These are phyloP conservation scores for Penicillium roqueforti DNA, from an alignment of 495 filamentous ascomycete genomes.

Conservation along the genomic window DNA sequence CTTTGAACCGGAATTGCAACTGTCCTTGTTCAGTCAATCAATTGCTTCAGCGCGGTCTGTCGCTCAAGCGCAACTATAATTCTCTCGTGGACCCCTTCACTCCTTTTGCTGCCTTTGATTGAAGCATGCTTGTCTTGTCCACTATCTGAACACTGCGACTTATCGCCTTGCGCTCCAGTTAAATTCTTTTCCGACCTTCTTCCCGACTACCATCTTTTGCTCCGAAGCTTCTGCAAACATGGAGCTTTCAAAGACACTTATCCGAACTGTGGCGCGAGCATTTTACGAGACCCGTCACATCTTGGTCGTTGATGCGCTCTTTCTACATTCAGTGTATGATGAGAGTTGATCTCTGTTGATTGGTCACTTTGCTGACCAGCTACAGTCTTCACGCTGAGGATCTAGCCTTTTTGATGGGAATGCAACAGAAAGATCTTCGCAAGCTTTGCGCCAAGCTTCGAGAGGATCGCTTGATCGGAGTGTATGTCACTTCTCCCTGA, in stretches of 20 bases:
- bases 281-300: slow-evolving; percentile 91
- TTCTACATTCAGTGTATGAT: slow-evolving; percentile 80
- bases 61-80: background rate
- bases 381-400: slow-evolving; percentile 78
- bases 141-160: slow-evolving; percentile 10
- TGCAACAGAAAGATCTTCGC: slow-evolving; percentile 84
- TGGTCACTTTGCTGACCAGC: slow-evolving; percentile 3
- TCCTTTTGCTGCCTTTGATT: background rate
- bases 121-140: slow-evolving; percentile 11
- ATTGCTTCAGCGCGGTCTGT: slow-evolving; percentile 6
- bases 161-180: slow-evolving; percentile 14
- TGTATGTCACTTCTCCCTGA: slow-evolving; percentile 47
- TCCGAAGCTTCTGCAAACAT: slow-evolving; percentile 38
- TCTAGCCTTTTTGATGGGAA: slow-evolving; percentile 75
- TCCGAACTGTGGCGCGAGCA: slow-evolving; percentile 81
- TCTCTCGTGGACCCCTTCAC: background rate
- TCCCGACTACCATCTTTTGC: background rate
- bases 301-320: slow-evolving; percentile 85
- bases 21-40: slow-evolving; percentile 2
- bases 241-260: slow-evolving; percentile 83
- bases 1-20: slow-evolving; percentile 7
- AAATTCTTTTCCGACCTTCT: background rate
- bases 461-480: slow-evolving; percentile 79
- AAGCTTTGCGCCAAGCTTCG: slow-evolving; percentile 77
- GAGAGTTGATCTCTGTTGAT: slow-evolving; percentile 4